Evolutionary conservation across 2,329 filamentous ascomycete genomes (phyloP), one percentile per base, ranked within the genome.

Genomic region (Aspergillus brasiliensis): DNA sequence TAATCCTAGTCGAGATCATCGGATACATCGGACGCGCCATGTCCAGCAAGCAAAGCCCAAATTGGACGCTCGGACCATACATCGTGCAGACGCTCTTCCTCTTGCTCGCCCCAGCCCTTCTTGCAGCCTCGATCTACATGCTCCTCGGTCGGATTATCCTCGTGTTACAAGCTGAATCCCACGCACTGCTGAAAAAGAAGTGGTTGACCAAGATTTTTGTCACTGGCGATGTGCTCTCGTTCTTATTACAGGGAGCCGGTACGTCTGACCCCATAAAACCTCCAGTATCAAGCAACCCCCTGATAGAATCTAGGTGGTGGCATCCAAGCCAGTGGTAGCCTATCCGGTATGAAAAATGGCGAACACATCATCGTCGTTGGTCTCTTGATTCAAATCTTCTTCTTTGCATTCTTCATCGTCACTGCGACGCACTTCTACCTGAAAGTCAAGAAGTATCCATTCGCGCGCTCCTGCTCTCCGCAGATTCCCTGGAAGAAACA

Each of bases 391-490:
- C 86, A 89, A 67, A 78, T 88, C 34, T 40, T 84, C 48, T 80
- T 84, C 57, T 87, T 88, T 58, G 79, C 77, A n/a, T 73, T 87
- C 46, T 89, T 88, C 65, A 73, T 83, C 31, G 58, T 80, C 6
- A 57, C 58, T 0, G 56, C 54, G 8, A 42, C 52, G 4, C 31
- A 51, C 4, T 65, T 65, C 17, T 59, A 65, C 17, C 13, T 56
- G 2, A 62, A 62, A 11, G 13, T 62, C 15, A 47, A 48, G 6
- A 48, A 34, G 4, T 62, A 53, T n/a, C 60, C 57, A 1, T 57
- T 61, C 15, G 56, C 60, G 2, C 19, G 58, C n/a, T 25, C 56
- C 21, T 31, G 3, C 31, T 51, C 11, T 23, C 38, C n/a, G 1
- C 34, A 19, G 6, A 61, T 58, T 7, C 62, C 31, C 0, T 65